Evolutionary conservation across 1,284 basidiomycete genomes (phyloP).

Genomic region (Sporisorium exsertum): DNA sequence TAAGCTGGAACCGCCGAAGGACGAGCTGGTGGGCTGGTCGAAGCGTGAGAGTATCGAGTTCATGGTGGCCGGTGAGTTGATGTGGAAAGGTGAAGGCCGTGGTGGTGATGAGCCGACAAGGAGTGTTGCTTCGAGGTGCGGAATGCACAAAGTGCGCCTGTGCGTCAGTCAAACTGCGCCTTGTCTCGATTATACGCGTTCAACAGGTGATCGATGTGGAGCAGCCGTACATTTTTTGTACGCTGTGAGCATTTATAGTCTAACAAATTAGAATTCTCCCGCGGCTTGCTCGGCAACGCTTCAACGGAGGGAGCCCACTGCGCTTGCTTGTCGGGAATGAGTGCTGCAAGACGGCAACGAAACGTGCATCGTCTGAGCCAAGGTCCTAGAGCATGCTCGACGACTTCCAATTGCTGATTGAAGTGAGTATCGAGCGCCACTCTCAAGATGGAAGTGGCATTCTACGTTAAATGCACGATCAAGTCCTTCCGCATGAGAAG

Average conservation of each 20-base stretch:
- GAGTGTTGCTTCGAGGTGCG: not conserved
- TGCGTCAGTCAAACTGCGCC: constrained; percentile 26
- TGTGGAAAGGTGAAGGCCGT: not conserved
- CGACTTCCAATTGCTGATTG: no score
- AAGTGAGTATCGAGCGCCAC: no score
- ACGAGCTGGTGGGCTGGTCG: constrained; percentile 25
- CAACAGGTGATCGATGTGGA: constrained; percentile 40
- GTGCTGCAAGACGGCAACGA: no score
- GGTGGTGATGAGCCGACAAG: not conserved
- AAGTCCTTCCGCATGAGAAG: no score
- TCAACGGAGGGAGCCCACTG: no score
- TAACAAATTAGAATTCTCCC: not conserved
- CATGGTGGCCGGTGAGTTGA: no score
- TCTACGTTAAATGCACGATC: no score
- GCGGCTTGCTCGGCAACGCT: no score
- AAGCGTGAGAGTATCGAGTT: constrained; percentile 58
- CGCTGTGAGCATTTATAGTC: not conserved
- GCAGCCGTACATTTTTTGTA: not conserved
- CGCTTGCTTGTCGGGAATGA: no score
- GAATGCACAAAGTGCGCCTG: constrained; percentile 7
- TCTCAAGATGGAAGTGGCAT: no score
- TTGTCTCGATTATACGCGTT: constrained; percentile 24
- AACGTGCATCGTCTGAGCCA: no score
- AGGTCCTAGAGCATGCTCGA: no score
- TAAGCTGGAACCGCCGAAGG: constrained; percentile 17